Conservation (phyloP, 768 basidiomycete species). For the Naganishia randhawae region DNA sequence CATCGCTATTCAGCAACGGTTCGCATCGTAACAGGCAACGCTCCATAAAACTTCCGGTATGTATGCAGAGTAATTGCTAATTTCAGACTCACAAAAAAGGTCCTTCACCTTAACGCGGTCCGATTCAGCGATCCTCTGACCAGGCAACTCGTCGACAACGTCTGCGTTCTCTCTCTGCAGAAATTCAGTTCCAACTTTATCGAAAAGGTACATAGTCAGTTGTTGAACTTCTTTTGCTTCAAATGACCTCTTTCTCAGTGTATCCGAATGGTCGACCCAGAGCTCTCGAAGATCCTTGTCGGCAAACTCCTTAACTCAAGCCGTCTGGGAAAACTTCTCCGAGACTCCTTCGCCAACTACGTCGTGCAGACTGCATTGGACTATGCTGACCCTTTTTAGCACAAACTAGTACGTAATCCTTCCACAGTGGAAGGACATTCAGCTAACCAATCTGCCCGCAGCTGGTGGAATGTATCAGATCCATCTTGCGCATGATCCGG, state of each 20-base stretch:
- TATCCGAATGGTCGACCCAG: conserved; percentile 93
- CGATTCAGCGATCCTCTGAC: conserved; percentile 97
- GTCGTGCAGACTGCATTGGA: conserved; percentile 96
- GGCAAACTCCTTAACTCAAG: conserved; percentile 92
- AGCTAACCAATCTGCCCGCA: conserved; percentile 32
- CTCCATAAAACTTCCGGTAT: too few species aligned
- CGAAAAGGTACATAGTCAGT: conserved; percentile 60
- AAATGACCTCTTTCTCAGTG: conserved; percentile 52
- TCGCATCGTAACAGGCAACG: too few species aligned
- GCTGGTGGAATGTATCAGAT: conserved; percentile 94
- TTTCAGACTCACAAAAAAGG: conserved; percentile 82
- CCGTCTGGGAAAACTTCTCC: conserved; percentile 86
- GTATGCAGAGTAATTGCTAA: conserved; percentile 71
- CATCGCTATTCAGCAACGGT: too few species aligned
- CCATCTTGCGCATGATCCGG: conserved; percentile 90
- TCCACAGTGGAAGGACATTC: not conserved
- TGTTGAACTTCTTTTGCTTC: not conserved
- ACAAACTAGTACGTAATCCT: conserved; percentile 59
- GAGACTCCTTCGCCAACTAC: conserved; percentile 95
- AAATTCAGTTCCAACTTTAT: conserved; percentile 99
- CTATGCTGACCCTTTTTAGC: conserved; percentile 91
- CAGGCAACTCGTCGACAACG: conserved; percentile 93
- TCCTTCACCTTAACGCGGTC: conserved; percentile 95
- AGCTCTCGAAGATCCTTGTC: conserved; percentile 86
- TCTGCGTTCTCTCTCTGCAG: conserved; percentile 94